Base-by-base conservation (phyloP, 805 yeast genomes). In the Vanderwaltozyma verrucispora region DNA sequence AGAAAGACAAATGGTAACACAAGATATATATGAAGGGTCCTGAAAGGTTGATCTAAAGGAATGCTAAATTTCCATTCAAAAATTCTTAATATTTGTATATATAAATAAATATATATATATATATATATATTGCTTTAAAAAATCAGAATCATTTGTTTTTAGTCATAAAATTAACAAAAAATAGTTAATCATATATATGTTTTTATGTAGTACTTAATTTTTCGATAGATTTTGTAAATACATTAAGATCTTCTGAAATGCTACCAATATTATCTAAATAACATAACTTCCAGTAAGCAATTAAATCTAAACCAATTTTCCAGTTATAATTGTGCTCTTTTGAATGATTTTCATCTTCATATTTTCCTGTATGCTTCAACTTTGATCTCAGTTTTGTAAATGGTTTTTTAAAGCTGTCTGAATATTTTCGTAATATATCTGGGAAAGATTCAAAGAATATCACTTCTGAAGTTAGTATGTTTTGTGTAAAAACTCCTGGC, bases 201-300 rank as follows among this genome's bases (percentile, higher is more conserved):
- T 8, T 24, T 12, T 24, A 24, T 7, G 5, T 8, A 24, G 11
- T 24, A 10, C 11, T 8, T 5, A 10, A 24, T 24, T 24, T 7
- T 12, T 24, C 27, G 17, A 29, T 16, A 29, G 12, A 17, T 11
- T 18, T 17, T 17, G 9, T 16, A 17, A 29, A 4, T 17, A 16
- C 8, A 7, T 4, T 7, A 17, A 44, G 8, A 5, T 17, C 36
- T 12, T 30, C 16, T 20, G 33, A 16, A 6, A 30, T 11, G 10
- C 12, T 12, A 3, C 39, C 43, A 16, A 38, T 37, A 21, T 38
- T 40, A 29, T 47, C 50, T 20, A 35, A 7, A 23, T 36, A 43
- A 16, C 45, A 45, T 7, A 36, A 25, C 30, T 44, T 36, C 50
- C 48, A 47, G 28, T 40, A 40, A 9, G 16, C 20, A 4, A 46